Conservation (phyloP, 2,329 filamentous ascomycete species). For the Cordyceps pruinosa region DNA sequence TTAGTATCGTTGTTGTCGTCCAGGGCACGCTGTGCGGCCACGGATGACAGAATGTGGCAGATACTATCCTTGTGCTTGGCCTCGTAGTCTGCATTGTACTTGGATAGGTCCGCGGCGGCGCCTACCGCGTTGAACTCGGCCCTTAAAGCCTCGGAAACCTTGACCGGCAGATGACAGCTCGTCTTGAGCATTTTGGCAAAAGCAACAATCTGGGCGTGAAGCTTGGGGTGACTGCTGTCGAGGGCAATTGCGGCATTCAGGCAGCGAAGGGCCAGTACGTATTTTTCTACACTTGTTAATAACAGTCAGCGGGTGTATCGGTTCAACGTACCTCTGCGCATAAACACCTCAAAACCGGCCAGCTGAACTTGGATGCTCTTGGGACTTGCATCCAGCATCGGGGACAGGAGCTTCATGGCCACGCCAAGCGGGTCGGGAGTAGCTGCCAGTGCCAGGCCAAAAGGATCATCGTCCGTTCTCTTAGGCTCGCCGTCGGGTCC, state of each 20-base stretch:
- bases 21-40: constrained; percentile 53
- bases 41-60: constrained; percentile 55
- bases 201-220: constrained; percentile 67
- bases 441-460: constrained; percentile 70
- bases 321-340: constrained; percentile 64
- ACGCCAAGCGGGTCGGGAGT: constrained; percentile 79
- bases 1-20: constrained; percentile 48
- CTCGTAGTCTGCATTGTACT: constrained; percentile 61
- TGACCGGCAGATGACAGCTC: constrained; percentile 51
- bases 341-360: constrained; percentile 83
- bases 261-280: constrained; percentile 78
- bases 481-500: constrained; percentile 57
- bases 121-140: constrained; percentile 58
- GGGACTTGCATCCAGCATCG: constrained; percentile 75
- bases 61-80: constrained; percentile 55
- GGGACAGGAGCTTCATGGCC: constrained; percentile 77
- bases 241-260: constrained; percentile 66
- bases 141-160: constrained; percentile 63
- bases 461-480: constrained; percentile 86
- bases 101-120: constrained; percentile 45
- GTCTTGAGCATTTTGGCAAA: constrained; percentile 58
- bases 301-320: constrained; percentile 1
- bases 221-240: constrained; percentile 59
- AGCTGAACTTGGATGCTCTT: constrained; percentile 76
- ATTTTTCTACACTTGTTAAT: constrained; percentile 57